Evolutionary conservation across 139 green algal species (phyloP).

Genomic region (Choricystis sp.): DNA sequence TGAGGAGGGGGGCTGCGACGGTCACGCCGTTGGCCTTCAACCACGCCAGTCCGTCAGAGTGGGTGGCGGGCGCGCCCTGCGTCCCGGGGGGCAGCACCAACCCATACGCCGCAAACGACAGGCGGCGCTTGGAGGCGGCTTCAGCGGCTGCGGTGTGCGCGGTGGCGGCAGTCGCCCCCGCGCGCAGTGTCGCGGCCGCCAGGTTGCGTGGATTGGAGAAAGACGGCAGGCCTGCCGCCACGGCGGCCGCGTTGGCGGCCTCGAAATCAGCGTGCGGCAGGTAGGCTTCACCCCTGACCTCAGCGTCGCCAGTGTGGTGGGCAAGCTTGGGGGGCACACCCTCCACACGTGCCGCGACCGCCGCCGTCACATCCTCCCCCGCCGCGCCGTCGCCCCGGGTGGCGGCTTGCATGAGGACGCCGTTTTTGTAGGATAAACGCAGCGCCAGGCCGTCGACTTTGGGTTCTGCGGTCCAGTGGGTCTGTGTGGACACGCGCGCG

Average conservation of each 20-base stretch:
- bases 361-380: constrained; percentile 38
- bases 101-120: constrained; percentile 31
- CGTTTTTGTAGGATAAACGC: constrained; percentile 15
- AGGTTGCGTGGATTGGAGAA: constrained; percentile 37
- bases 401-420: constrained; percentile 9
- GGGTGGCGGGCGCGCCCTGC: background rate
- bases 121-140: constrained; percentile 10
- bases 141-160: background rate
- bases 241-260: background rate
- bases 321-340: constrained; percentile 9
- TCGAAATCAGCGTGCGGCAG: constrained; percentile 8
- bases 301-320: background rate
- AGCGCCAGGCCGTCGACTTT: constrained; percentile 41
- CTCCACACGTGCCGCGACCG: constrained; percentile 9
- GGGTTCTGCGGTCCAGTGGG: constrained; percentile 35
- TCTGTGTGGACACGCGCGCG: background rate
- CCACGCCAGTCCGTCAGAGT: constrained; percentile 11
- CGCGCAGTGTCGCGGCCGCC: constrained; percentile 12
- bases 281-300: constrained; percentile 38
- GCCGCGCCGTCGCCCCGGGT: constrained; percentile 27
- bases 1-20: background rate
- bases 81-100: background rate
- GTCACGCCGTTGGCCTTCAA: constrained; percentile 1
- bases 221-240: constrained; percentile 1
- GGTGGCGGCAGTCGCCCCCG: background rate